Evolutionary conservation across 2,329 filamentous ascomycete genomes (phyloP).

Genomic region (Fusarium verrucosum): DNA sequence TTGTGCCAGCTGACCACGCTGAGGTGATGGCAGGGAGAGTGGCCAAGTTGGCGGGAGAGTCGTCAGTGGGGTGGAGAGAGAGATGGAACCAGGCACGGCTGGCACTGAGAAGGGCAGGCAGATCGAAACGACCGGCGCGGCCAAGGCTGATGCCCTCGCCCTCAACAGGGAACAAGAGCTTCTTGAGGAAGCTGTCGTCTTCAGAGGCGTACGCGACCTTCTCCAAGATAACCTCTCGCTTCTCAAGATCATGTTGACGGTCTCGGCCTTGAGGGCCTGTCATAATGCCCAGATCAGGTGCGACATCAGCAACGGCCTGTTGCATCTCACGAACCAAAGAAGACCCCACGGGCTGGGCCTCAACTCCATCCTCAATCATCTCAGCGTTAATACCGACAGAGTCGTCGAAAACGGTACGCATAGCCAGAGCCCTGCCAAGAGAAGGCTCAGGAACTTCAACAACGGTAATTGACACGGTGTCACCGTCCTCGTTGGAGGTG

Average conservation of each 20-base stretch:
- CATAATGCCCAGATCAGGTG: slow-evolving; percentile 80
- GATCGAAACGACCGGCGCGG: slow-evolving; percentile 79
- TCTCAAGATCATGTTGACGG: slow-evolving; percentile 80
- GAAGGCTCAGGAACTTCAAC: slow-evolving; percentile 83
- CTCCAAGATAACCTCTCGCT: slow-evolving; percentile 83
- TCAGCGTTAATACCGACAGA: slow-evolving; percentile 91
- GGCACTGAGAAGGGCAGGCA: slow-evolving; percentile 77
- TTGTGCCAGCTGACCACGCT: slow-evolving; percentile 90
- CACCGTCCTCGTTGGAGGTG: slow-evolving; percentile 75
- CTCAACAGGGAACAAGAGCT: slow-evolving; percentile 80
- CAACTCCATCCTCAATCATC: slow-evolving; percentile 94
- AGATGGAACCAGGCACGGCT: slow-evolving; percentile 97
- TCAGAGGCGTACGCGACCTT: slow-evolving; percentile 86
- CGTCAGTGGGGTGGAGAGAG: slow-evolving; percentile 89
- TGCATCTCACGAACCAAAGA: slow-evolving; percentile 90
- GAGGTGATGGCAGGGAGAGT: slow-evolving; percentile 76
- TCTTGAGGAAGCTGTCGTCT: slow-evolving; percentile 81
- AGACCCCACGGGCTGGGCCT: slow-evolving; percentile 76
- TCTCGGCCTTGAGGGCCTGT: slow-evolving; percentile 74
- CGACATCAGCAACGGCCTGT: slow-evolving; percentile 78
- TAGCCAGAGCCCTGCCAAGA: slow-evolving; percentile 85
- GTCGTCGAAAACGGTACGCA: slow-evolving; percentile 94
- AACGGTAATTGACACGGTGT: slow-evolving; percentile 89
- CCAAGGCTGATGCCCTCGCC: slow-evolving; percentile 85
- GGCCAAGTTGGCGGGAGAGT: slow-evolving; percentile 78